Conservation (phyloP, 1,139 yeast genomes). For the Candida sp. region DNA sequence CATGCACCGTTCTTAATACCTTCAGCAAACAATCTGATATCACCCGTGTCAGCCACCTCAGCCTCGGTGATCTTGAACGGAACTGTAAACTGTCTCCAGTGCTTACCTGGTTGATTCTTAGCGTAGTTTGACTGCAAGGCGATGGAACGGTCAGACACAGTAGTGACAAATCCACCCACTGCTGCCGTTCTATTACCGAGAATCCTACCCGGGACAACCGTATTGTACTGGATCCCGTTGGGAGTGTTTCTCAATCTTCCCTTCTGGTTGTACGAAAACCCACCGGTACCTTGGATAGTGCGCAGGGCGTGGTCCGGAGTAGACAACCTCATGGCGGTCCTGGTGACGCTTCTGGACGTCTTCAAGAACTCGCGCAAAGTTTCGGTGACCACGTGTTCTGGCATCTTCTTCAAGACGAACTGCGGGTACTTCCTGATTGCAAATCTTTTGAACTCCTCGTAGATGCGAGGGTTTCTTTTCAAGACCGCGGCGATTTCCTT, state of each 20-base stretch:
- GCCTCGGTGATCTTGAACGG: conserved; percentile 49
- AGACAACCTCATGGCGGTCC: no score
- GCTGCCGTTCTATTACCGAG: conserved; percentile 61
- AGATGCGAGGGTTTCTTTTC: conserved; percentile 36
- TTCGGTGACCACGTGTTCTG: no score
- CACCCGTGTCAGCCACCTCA: conserved; percentile 40
- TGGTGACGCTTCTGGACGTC: no score
- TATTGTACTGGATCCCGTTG: conserved; percentile 65
- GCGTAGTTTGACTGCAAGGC: conserved; percentile 46
- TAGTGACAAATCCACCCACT: conserved; percentile 73
- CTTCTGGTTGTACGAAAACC: conserved; percentile 69
- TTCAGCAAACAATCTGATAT: conserved; percentile 42
- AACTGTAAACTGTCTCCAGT: conserved; percentile 47
- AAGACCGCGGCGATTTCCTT: conserved; percentile 33
- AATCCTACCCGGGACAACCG: conserved; percentile 73
- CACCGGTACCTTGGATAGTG: conserved; percentile 67
- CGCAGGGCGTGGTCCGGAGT: no score
- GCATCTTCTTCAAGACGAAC: no score
- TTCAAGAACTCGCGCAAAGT: no score
- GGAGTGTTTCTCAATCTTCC: conserved; percentile 81
- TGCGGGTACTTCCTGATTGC: conserved; percentile 9
- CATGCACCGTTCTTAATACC: conserved; percentile 47
- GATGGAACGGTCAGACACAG: conserved; percentile 40
- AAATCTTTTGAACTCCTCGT: conserved; percentile 37
- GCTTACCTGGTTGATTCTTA: conserved; percentile 46